Base-by-base conservation (phyloP, 202 grass and related monocot species). In the Panicum hallii region DNA sequence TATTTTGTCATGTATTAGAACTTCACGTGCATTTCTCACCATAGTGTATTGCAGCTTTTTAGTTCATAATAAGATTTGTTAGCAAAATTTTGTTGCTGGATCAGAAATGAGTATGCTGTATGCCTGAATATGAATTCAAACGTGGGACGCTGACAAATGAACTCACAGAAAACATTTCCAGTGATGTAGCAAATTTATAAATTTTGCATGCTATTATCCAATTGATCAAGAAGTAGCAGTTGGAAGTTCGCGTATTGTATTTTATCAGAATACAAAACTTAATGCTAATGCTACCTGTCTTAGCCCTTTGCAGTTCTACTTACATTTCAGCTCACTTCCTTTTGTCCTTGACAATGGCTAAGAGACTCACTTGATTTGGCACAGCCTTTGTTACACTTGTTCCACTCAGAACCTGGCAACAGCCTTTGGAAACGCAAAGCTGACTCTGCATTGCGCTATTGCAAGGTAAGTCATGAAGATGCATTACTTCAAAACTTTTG, bases 341-440 rank as follows among this genome's bases (percentile, higher is more conserved):
- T 75, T 80, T 42, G 50, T 26, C 48, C 12, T 67, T 80, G 13
- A 44, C 75, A 19, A 48, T 83, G 58, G 56, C 64, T 81, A 65
- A 84, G 10, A 41, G 13, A 81, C 74, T 83, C 40, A 22, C 9
- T 84, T 85, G 3, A 79, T 82, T 88, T 89, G 45, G 56, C 80
- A 46, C 84, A 98, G 95, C 95, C 95, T 56, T 84, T 95, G 79
- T 42, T 98, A 77, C 85, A 95, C 52, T 80, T 98, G 63, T 98
- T 98, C 80, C 95, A 98, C 87, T 98, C 95, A 52, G 93, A 98
- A 89, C 78, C 79, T 90, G 95, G 95, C 81, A 98, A 98, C 70
- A 87, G 81, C 46, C 83, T 90, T 52, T 98, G 95, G 95, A 98
- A 98, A 90, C 93, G 93, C 79, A 95, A 93, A 84, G 89, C 95